Evolutionary conservation across 2,329 filamentous ascomycete species (phyloP), one percentile per base, ranked within the genome.

Genomic region (Colletotrichum tanaceti): DNA sequence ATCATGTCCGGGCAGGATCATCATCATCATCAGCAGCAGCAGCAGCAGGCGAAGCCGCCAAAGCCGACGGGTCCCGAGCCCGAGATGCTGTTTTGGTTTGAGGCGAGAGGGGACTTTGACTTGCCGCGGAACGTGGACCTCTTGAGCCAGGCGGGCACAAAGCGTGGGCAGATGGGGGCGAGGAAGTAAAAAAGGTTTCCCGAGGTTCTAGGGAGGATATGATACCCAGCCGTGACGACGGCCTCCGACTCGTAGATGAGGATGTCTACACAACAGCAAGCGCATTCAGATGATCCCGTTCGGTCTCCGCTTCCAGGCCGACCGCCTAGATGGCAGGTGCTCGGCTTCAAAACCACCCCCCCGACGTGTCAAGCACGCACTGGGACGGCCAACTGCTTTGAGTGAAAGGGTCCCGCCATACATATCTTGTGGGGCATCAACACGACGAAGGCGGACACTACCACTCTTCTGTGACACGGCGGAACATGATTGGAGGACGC

Each of bases 41-140:
- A 62, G 68, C 73, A 73, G 43, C 71, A 76, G 44, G 68, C 73
- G 44, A 73, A 73, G 54, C 73, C 71, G 14, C 75, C 74, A 7
- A 76, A 73, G 35, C 32, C 38, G 5, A 63, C 53, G 28, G 81
- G 78, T 0, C 77, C 81, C 1, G 81, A 85, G 73, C 82, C 80
- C 18, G 84, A 86, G 73, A 79, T 83, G 63, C 58, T 85, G 61
- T 75, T 86, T 41, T 85, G 82, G 82, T 82, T 85, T 65, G 77
- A 76, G 24, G 77, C 79, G 16, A 76, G 80, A 47, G 83, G 83
- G 4, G 81, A 85, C 68, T 80, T 81, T 65, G 79, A 82, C 18
- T 72, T 86, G 58, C 82, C 84, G 35, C 74, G 72, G 7, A 83
- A 84, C 47, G 76, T 86, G 22, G 82, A 85, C 60, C 81, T 78